These are phyloP conservation scores for Paramecium tetraurelia DNA, from an alignment of 73 alveolate genomes.

Conservation along the genomic window DNA sequence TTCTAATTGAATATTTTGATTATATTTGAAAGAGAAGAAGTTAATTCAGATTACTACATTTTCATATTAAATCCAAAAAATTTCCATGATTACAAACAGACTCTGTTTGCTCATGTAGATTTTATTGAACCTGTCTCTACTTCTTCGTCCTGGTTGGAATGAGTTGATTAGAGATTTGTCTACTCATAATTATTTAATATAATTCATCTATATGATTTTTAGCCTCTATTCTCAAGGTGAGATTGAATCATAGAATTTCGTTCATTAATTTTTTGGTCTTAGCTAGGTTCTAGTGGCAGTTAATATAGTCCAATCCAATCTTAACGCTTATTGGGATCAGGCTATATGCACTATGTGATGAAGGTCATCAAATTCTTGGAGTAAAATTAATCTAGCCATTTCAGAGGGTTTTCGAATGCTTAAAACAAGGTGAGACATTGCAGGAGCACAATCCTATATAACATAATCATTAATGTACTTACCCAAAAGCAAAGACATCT, in stretches of 20 bases:
- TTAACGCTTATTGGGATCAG: constrained; percentile 17
- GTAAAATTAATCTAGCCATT: constrained; percentile 23
- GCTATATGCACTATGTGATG: neutral
- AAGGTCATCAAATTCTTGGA: neutral
- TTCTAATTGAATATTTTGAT: too few species aligned
- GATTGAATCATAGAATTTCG: neutral
- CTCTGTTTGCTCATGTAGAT: neutral
- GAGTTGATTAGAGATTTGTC: neutral
- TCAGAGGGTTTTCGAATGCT: neutral
- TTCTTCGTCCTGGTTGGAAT: neutral
- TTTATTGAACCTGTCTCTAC: too few species aligned
- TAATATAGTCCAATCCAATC: constrained; percentile 5
- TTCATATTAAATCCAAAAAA: too few species aligned
- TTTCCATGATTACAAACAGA: neutral
- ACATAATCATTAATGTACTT: neutral
- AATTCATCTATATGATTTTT: neutral
- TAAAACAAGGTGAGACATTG: neutral
- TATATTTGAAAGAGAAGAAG: too few species aligned
- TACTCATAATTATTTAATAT: neutral
- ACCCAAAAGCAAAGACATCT: constrained; percentile 41
- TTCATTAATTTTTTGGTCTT: neutral
- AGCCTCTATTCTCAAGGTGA: neutral
- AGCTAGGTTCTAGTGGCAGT: neutral
- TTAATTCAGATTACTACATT: too few species aligned
- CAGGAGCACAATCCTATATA: neutral